Conservation (phyloP, 2,329 filamentous ascomycete genomes). For the Pseudocercospora vitis region DNA sequence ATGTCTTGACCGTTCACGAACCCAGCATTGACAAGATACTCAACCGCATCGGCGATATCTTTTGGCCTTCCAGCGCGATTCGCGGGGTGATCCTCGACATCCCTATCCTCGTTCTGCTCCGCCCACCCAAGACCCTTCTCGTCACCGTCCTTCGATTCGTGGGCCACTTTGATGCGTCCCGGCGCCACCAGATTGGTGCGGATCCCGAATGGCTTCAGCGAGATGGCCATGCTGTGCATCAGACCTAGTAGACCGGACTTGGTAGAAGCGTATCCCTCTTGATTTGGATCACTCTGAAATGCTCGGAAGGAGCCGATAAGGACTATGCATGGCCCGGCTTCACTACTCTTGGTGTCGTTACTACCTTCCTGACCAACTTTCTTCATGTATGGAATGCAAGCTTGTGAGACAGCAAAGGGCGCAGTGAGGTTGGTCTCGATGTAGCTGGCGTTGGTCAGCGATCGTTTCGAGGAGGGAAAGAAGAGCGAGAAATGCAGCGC, state of each 20-base stretch:
- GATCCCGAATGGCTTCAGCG: slow-evolving; percentile 42
- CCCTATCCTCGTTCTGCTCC: slow-evolving; percentile 42
- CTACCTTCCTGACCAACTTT: slow-evolving; percentile 16
- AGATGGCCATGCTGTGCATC: slow-evolving; percentile 52
- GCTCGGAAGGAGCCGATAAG: slow-evolving; percentile 53
- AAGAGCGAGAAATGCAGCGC: no score
- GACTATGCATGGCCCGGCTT: slow-evolving; percentile 40
- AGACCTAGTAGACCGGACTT: slow-evolving; percentile 52
- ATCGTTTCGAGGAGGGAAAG: neutral
- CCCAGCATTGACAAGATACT: slow-evolving; percentile 42
- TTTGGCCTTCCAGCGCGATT: slow-evolving; percentile 52
- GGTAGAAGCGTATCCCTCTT: slow-evolving; percentile 51
- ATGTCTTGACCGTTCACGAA: slow-evolving; percentile 50
- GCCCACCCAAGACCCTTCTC: slow-evolving; percentile 45
- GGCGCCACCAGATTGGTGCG: slow-evolving; percentile 52
- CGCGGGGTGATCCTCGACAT: slow-evolving; percentile 49
- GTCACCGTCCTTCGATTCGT: slow-evolving; percentile 45
- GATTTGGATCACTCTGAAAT: slow-evolving; percentile 49
- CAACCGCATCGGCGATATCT: slow-evolving; percentile 45
- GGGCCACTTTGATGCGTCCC: slow-evolving; percentile 51
- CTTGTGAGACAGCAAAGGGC: slow-evolving; percentile 34
- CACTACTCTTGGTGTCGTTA: slow-evolving; percentile 18
- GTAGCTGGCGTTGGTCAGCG: slow-evolving; percentile 25
- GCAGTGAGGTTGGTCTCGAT: slow-evolving; percentile 44
- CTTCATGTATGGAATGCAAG: slow-evolving; percentile 36